A percentile compares a stretch with the other conserved stretches of the same genome.
phyloP scores from a whole-genome alignment of 768 basidiomycete species.

The Serendipita sp. region DNA sequence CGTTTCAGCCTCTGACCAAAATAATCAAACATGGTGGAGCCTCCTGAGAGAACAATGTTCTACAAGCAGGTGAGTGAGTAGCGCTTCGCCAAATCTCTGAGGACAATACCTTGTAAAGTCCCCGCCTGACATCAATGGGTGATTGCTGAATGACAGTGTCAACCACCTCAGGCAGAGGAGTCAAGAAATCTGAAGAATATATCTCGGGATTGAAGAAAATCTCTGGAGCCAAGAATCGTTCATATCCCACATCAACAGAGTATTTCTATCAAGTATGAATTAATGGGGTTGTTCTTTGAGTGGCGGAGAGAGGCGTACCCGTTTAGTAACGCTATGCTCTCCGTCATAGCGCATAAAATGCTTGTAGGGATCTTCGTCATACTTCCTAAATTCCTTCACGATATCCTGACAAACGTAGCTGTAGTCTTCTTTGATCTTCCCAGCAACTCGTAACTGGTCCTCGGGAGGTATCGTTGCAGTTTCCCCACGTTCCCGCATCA shows the following conservation, averaged over 20 bases:
- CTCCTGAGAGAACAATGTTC: conserved; percentile 96
- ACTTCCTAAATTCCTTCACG: conserved; percentile 96
- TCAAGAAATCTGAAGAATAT: conserved; percentile 91
- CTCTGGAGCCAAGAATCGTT: conserved; percentile 96
- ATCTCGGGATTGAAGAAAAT: conserved; percentile 99
- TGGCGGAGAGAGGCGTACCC: conserved; percentile 34
- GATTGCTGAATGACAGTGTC: conserved; percentile 91
- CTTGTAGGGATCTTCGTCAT: conserved; percentile 89
- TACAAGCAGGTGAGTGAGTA: conserved; percentile 17
- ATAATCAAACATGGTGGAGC: conserved; percentile 98
- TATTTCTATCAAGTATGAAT: conserved; percentile 52
- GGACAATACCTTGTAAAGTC: conserved; percentile 75
- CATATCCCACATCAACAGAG: conserved; percentile 85
- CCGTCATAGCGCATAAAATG: conserved; percentile 89
- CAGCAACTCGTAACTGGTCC: conserved; percentile 80
- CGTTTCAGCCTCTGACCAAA: conserved; percentile 95
- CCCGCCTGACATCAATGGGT: conserved; percentile 92
- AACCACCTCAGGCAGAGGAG: conserved; percentile 89
- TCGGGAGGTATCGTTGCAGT: conserved; percentile 82
- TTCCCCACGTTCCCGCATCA: conserved; percentile 92
- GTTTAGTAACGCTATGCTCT: conserved; percentile 81
- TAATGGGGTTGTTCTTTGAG: conserved; percentile 1
- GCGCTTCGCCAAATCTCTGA: neutral
- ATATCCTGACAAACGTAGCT: conserved; percentile 99
- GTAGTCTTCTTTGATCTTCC: conserved; percentile 94